Evolutionary conservation across 192 early-diverging fungal species (phyloP).

Genomic region (Martensiomyces pterosporus): DNA sequence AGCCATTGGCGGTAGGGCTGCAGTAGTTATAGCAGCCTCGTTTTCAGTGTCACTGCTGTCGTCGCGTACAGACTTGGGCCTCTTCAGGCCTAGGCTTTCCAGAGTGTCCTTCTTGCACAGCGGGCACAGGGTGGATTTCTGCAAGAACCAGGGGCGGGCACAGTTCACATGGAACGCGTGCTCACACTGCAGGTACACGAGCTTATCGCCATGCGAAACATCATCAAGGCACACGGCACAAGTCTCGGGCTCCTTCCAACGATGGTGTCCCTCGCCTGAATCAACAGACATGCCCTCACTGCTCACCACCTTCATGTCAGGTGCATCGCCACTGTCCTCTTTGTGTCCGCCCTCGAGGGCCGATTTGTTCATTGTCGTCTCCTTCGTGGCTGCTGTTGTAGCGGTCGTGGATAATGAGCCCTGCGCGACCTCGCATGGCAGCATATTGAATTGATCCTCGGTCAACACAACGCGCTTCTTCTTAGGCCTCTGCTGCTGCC

Average conservation of each 20-base stretch:
- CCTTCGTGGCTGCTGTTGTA: neutral
- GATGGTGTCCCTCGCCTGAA: no score
- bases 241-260: constrained; percentile 13
- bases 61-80: neutral
- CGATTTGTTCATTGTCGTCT: no score
- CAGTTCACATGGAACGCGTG: constrained; percentile 40
- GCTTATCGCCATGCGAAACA: constrained; percentile 13
- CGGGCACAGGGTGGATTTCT: constrained; percentile 37
- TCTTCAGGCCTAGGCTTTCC: constrained; percentile 18
- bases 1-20: no score
- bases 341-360: no score
- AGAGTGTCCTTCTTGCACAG: constrained; percentile 34
- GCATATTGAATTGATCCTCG: constrained; percentile 32
- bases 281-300: no score
- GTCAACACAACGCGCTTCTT: constrained; percentile 20
- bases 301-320: no score
- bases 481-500: neutral
- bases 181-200: constrained; percentile 29
- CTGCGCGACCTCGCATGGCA: constrained; percentile 18
- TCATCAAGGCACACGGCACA: constrained; percentile 33
- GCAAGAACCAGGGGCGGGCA: constrained; percentile 28
- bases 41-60: neutral
- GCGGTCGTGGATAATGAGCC: neutral
- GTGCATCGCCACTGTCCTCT: no score
- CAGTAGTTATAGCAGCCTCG: neutral